These are phyloP conservation scores for Racocetra persica DNA, from an alignment of 371 early-diverging fungal genomes.

Conservation along the genomic window DNA sequence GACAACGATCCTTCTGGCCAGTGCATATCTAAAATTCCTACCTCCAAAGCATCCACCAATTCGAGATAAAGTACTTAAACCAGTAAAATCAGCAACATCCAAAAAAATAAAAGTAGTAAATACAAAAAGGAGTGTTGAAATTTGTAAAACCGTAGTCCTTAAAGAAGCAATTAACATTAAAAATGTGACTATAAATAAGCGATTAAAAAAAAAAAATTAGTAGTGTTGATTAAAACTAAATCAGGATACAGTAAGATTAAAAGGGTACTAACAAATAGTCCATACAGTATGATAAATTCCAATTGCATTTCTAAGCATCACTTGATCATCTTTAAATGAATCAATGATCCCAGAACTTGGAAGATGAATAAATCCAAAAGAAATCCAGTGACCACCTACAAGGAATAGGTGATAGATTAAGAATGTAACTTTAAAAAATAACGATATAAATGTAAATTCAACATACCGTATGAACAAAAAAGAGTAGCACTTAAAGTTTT, in stretches of 20 bases:
- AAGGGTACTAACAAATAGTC: slow-evolving; percentile 57
- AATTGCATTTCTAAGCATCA: slow-evolving; percentile 62
- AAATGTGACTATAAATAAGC: slow-evolving; percentile 58
- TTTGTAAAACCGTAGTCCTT: slow-evolving; percentile 66
- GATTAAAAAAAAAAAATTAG: neutral
- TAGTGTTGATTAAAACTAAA: too few relatives aligned
- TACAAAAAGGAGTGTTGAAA: slow-evolving; percentile 68
- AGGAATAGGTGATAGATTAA: slow-evolving; percentile 49
- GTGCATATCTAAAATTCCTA: neutral
- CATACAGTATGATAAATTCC: slow-evolving; percentile 74
- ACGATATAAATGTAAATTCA: neutral
- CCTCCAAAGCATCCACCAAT: slow-evolving; percentile 32
- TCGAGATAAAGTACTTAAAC: slow-evolving; percentile 42
- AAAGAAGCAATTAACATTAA: slow-evolving; percentile 73
- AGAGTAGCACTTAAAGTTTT: slow-evolving; percentile 60
- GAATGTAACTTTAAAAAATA: neutral
- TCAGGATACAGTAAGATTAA: neutral
- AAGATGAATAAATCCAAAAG: slow-evolving; percentile 68
- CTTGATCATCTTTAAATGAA: slow-evolving; percentile 54
- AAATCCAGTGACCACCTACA: slow-evolving; percentile 83
- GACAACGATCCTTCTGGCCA: too few relatives aligned
- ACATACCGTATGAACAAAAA: slow-evolving; percentile 51
- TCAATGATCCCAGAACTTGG: slow-evolving; percentile 62
- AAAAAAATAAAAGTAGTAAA: slow-evolving; percentile 71
- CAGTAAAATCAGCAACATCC: slow-evolving; percentile 58